Percentiles rank a stretch among this genome's conserved stretches.
phyloP scores from a whole-genome alignment of 148 eudicot species.

The Persicaria tinctoria region DNA sequence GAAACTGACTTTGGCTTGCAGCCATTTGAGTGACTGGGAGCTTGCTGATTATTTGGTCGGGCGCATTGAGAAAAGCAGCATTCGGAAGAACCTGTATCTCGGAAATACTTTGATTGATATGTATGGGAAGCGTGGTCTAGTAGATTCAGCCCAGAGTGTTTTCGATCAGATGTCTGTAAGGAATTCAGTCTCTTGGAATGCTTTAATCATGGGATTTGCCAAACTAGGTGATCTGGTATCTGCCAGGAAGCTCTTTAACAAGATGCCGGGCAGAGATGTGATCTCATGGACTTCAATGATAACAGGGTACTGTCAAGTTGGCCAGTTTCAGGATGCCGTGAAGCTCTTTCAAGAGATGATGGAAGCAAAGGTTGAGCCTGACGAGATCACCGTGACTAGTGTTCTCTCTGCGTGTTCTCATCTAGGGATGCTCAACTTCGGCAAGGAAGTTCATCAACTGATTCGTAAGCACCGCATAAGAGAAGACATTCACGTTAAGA shows the following conservation, averaged over 20 bases:
- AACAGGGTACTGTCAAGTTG: conserved; percentile 46
- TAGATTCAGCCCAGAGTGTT: conserved; percentile 36
- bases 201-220: conserved; percentile 47
- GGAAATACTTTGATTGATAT: conserved; percentile 67
- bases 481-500: conserved; percentile 51
- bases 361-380: conserved; percentile 46
- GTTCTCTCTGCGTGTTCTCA: conserved; percentile 68
- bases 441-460: conserved; percentile 45
- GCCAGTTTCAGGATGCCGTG: conserved; percentile 40
- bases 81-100: conserved; percentile 55
- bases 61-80: conserved; percentile 36
- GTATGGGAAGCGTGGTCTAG: conserved; percentile 48
- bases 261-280: conserved; percentile 63
- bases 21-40: conserved; percentile 39
- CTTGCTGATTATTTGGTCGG: conserved; percentile 35
- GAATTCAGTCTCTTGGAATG: conserved; percentile 68
- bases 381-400: conserved; percentile 43
- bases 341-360: conserved; percentile 53
- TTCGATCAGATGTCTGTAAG: conserved; percentile 50
- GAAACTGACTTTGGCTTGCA: conserved; percentile 62
- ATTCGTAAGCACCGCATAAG: conserved; percentile 30
- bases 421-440: conserved; percentile 51
- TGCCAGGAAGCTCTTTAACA: conserved; percentile 50
- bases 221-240: conserved; percentile 41
- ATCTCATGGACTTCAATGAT: conserved; percentile 76